These are phyloP conservation scores for Pilaira anomala DNA, from an alignment of 192 early-diverging fungal species.

Conservation along the genomic window DNA sequence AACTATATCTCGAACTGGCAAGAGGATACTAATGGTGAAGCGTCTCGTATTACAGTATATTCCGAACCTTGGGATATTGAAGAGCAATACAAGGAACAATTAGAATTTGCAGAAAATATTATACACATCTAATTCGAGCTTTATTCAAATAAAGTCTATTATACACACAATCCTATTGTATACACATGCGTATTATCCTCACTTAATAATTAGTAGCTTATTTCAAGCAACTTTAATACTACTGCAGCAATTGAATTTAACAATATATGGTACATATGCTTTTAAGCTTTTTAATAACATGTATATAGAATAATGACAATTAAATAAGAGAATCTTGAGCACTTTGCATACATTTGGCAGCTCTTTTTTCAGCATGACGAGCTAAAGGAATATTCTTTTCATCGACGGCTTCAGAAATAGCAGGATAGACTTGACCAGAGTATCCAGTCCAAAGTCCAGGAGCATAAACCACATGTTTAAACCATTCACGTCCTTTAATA, in stretches of 20 bases:
- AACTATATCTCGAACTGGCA: background rate
- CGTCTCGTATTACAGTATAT: background rate
- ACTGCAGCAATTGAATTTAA: too few relatives aligned
- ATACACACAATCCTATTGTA: too few relatives aligned
- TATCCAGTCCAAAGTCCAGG: slow-evolving; percentile 53
- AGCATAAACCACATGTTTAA: slow-evolving; percentile 56
- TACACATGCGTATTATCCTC: too few relatives aligned
- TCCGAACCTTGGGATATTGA: background rate
- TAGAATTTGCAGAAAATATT: background rate
- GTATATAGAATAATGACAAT: background rate
- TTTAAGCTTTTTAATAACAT: too few relatives aligned
- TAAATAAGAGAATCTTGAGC: slow-evolving; percentile 11
- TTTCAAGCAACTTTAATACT: too few relatives aligned
- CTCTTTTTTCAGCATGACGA: slow-evolving; percentile 19
- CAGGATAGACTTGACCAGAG: slow-evolving; percentile 30
- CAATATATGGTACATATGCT: too few relatives aligned
- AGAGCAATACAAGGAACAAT: background rate
- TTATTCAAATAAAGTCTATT: too few relatives aligned
- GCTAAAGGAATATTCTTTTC: slow-evolving; percentile 21
- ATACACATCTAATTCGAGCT: background rate
- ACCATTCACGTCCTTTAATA: slow-evolving; percentile 50
- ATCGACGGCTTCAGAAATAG: slow-evolving; percentile 30
- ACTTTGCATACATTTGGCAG: slow-evolving; percentile 27
- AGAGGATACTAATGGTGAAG: background rate
- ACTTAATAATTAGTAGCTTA: too few relatives aligned